phyloP scores from a whole-genome alignment of 148 eudicot genomes.

The Arbutus unedo region DNA sequence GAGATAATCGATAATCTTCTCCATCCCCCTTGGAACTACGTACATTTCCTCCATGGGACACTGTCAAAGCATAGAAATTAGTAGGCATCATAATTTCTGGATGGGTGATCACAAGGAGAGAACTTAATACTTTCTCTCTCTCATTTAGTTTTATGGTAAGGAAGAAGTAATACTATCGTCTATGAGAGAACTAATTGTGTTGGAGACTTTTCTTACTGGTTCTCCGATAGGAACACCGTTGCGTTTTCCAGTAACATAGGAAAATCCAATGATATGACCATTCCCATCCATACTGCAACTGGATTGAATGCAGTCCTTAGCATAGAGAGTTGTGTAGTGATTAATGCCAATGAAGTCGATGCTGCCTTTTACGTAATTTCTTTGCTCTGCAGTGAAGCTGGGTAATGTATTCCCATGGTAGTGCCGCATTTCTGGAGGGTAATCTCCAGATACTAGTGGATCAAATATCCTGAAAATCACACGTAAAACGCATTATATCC shows the following conservation, averaged over 20 bases:
- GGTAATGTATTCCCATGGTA: slow-evolving; percentile 51
- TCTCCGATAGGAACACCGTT: slow-evolving; percentile 69
- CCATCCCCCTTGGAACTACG: slow-evolving; percentile 74
- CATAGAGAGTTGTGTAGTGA: slow-evolving; percentile 64
- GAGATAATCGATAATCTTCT: slow-evolving; percentile 39
- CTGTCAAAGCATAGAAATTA: slow-evolving; percentile 26
- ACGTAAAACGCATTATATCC: no score
- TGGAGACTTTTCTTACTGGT: slow-evolving; percentile 27
- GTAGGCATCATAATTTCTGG: slow-evolving; percentile 7
- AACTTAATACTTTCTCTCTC: no score
- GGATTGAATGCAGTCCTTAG: slow-evolving; percentile 54
- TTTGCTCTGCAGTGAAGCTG: slow-evolving; percentile 48
- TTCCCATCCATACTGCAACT: slow-evolving; percentile 25
- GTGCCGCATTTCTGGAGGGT: slow-evolving; percentile 64
- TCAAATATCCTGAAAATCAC: slow-evolving; percentile 51
- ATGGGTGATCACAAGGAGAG: not conserved
- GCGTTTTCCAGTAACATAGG: slow-evolving; percentile 21
- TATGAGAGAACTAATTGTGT: not conserved
- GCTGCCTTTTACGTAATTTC: slow-evolving; percentile 48
- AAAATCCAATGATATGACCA: slow-evolving; percentile 53
- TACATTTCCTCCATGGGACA: slow-evolving; percentile 36
- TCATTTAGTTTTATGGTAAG: not conserved
- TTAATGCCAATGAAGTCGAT: slow-evolving; percentile 75
- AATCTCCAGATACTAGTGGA: slow-evolving; percentile 71
- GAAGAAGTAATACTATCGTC: not conserved